Evolutionary conservation across 1,139 yeast species (phyloP), one percentile per base, ranked within the genome.

Genomic region (Suhomyces atakaporum): DNA sequence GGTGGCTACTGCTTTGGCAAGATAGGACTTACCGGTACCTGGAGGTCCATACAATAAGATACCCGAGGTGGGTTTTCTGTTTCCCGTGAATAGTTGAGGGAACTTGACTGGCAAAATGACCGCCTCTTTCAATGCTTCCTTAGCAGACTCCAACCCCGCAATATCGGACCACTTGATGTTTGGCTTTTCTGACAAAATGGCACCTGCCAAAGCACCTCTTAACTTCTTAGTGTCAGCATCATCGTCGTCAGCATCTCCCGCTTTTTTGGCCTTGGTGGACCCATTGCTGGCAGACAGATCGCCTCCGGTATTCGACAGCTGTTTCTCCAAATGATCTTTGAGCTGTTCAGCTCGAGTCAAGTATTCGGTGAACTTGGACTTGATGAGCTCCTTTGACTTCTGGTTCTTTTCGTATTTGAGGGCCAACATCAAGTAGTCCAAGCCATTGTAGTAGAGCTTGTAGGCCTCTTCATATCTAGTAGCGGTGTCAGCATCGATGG

Each of bases 1-100:
- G 1, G 98, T 92, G 18, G 99, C 99, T 4, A 92, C 97, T 0
- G 98, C 98, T 56, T 92, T 92, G 11, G 98, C 98, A 42, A 94
- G 69, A 59, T 83, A 92, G 1, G 97, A 90, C 58, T 94, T 94
- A 71, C 98, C 99, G 0, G 99, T 94, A 54, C 98, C 99, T 3
- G 98, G 99, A 10, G 98, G 98, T 0, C 98, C 99, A 59, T 89
- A 94, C 26, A 94, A 69, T 33, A 94, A 66, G 34, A 94, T 92
- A 29, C 99, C 99, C 5, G 87, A 73, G 3, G 95, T 82, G 1
- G 99, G 98, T 56, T 87, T 87, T 44, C 99, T 77, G 56, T 88
- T 89, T 1, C 98, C 98, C 8, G 84, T 87, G 65, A 92, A 92
- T 43, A 92, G 66, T 52, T 92, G 97, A 1, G 98, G 98, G 58